Conservation (phyloP, 306 rosid genomes). For the Biancaea sappan region DNA sequence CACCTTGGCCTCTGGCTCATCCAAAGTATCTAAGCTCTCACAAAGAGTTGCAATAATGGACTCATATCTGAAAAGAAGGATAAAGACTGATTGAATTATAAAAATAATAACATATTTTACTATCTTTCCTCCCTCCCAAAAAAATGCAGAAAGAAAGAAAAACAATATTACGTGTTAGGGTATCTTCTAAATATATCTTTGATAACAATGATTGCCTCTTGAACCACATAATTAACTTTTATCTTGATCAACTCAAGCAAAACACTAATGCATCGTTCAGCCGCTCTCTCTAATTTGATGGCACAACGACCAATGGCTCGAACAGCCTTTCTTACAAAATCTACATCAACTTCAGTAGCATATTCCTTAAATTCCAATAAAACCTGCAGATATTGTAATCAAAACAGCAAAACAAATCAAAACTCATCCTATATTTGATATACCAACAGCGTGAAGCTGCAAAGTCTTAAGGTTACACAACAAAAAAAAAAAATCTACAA, state of each 20-base stretch:
- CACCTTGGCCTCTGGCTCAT: slow-evolving; percentile 99
- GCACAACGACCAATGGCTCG: slow-evolving; percentile 99
- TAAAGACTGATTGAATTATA: slow-evolving; percentile 21
- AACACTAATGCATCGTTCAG: slow-evolving; percentile 99
- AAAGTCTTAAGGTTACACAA: slow-evolving; percentile 15
- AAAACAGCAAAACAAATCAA: slow-evolving; percentile 32
- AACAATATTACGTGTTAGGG: slow-evolving; percentile 84
- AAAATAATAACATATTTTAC: slow-evolving; percentile 17
- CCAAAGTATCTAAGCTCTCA: slow-evolving; percentile 95
- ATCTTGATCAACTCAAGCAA: slow-evolving; percentile 98
- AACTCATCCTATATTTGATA: slow-evolving; percentile 13
- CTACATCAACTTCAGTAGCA: slow-evolving; percentile 99
- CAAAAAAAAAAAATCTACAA: not conserved
- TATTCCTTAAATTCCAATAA: slow-evolving; percentile 96
- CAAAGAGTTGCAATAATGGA: slow-evolving; percentile 99
- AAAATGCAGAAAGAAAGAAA: slow-evolving; percentile 17
- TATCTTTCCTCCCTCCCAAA: not conserved
- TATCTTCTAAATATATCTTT: slow-evolving; percentile 99
- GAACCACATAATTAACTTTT: slow-evolving; percentile 98
- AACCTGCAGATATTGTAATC: slow-evolving; percentile 58
- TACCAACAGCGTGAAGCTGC: slow-evolving; percentile 9
- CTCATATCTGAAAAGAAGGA: slow-evolving; percentile 67
- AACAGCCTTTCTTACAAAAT: slow-evolving; percentile 96
- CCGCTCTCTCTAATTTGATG: slow-evolving; percentile 97
- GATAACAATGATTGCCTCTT: slow-evolving; percentile 99